Base-by-base conservation (phyloP, 176 grass and related monocot species). In the bread wheat (Triticum aestivum) region DNA sequence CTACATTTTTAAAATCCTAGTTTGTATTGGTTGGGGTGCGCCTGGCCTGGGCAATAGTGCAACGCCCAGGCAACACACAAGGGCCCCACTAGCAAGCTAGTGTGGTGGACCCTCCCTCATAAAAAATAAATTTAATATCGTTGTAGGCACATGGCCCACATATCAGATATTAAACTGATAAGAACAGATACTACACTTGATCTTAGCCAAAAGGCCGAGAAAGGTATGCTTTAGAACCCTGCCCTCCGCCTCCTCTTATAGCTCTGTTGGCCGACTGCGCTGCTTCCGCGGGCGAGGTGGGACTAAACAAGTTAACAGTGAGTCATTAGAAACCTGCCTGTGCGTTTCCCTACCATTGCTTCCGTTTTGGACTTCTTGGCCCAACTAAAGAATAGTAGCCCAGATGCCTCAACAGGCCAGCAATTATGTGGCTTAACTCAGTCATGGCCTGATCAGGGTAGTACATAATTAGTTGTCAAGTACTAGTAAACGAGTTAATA, bases 131-230 rank as follows among this genome's bases (percentile, higher is more conserved):
- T 54, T 54, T 54, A 54, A 54, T 54, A 54, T 54, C 51, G 0
- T 54, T 54, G 15, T 54, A 5, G 2, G 15, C 5, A 6, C 15
- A 18, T 54, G 15, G 0, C 51, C 2, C 51, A 54, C 15, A 54
- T 54, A 54, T 54, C 51, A 54, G 51, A 54, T 54, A 54, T 54
- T 54, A 54, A 54, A 54, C 51, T 54, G 15, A 54, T 54, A 54
- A 54, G 2, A 54, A 54, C 15, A 95, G 51, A 54, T 92, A 96
- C 84, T 93, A 93, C 89, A 90, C 87, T 93, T 96, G 94, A 93
- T 93, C 87, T 93, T 93, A 90, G 85, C 82, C 87, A 96, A 97
- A 96, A 97, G 85, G 87, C 83, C 70, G 85, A 91, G 85, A 96
- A 96, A 91, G 91, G 89, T 96, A 93, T 84, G 89, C 12, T 5